Percentiles rank a stretch among this genome's conserved stretches.
phyloP scores from a whole-genome alignment of 345 rosid genomes.

The Citrus glauca region DNA sequence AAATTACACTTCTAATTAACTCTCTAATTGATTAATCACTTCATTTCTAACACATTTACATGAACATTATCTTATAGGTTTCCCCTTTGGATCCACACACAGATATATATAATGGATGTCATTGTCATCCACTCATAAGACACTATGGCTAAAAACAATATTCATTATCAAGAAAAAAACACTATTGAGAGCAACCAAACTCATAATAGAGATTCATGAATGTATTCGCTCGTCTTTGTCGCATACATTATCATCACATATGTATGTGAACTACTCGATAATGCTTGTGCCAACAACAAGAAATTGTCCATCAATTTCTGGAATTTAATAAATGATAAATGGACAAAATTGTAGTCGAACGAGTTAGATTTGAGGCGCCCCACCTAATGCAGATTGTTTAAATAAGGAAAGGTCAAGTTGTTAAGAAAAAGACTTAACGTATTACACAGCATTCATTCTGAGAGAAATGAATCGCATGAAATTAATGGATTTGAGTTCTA shows the following conservation, averaged over 20 bases:
- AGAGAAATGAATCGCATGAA: conserved; percentile 21
- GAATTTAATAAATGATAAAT: conserved; percentile 7
- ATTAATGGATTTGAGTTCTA: conserved; percentile 6
- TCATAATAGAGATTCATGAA: conserved; percentile 10
- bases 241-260: not conserved
- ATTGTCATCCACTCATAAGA: conserved; percentile 12
- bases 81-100: not conserved
- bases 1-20: no score
- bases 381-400: conserved; percentile 2
- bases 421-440: conserved; percentile 2
- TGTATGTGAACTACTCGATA: not conserved
- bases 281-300: conserved; percentile 8
- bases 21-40: not conserved
- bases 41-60: not conserved
- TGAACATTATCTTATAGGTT: not conserved
- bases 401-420: not conserved
- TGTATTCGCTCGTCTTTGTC: not conserved
- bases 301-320: conserved; percentile 2
- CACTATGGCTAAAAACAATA: conserved; percentile 1
- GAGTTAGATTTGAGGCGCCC: not conserved
- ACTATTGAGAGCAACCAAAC: not conserved
- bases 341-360: not conserved
- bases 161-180: not conserved
- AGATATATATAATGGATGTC: conserved; percentile 2
- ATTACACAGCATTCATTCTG: not conserved